phyloP scores from a whole-genome alignment of 306 rosid species.

The Trifolium dubium region DNA sequence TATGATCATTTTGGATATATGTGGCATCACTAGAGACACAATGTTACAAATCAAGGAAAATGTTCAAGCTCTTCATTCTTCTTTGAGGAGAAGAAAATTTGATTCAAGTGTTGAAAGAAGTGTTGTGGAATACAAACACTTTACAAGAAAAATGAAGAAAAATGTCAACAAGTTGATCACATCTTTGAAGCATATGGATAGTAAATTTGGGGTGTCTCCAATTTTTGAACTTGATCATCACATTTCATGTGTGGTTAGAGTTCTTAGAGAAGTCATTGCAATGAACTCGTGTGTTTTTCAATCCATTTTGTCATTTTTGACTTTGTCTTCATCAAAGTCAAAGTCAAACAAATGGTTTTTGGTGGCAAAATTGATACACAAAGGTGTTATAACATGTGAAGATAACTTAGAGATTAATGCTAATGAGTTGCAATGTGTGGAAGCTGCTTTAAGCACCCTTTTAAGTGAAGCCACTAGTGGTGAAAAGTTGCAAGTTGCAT shows the following conservation, averaged over 20 bases:
- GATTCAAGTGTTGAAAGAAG: constrained; percentile 27
- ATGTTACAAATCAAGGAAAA: constrained; percentile 16
- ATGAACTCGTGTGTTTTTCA: constrained; percentile 7
- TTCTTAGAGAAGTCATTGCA: constrained; percentile 20
- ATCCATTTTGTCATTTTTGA: constrained; percentile 13
- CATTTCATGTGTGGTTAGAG: neutral
- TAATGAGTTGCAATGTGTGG: constrained; percentile 14
- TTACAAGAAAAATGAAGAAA: constrained; percentile 15
- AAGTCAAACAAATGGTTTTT: neutral
- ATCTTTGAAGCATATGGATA: constrained; percentile 14
- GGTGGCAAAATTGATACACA: neutral
- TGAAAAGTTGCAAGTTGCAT: neutral
- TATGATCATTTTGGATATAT: constrained; percentile 1
- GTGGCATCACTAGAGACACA: constrained; percentile 24
- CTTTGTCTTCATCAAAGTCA: constrained; percentile 8
- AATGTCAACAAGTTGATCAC: neutral
- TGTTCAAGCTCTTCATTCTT: constrained; percentile 9
- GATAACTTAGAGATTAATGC: neutral
- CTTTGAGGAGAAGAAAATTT: constrained; percentile 7
- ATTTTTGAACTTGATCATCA: constrained; percentile 5
- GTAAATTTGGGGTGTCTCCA: constrained; percentile 13
- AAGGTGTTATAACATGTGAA: constrained; percentile 9
- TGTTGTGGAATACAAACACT: constrained; percentile 7
- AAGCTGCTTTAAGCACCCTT: constrained; percentile 2
- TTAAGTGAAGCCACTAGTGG: neutral